phyloP scores from a whole-genome alignment of 2,329 filamentous ascomycete species.

The Alternaria burnsii region DNA sequence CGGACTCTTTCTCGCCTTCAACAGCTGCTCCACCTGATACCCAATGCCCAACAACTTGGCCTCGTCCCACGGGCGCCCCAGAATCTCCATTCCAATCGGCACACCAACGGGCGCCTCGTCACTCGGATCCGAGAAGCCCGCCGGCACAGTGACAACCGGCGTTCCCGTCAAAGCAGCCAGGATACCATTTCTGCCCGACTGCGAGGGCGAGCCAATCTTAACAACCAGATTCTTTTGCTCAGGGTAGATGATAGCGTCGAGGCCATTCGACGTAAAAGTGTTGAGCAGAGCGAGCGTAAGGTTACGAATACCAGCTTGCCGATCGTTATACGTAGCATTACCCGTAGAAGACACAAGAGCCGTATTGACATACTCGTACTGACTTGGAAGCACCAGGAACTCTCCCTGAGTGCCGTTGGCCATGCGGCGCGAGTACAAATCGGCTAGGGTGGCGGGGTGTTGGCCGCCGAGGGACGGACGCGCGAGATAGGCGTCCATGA shows the following conservation, averaged over 20 bases:
- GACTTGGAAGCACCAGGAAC: constrained; percentile 68
- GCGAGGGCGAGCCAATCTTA: constrained; percentile 63
- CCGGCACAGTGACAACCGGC: constrained; percentile 63
- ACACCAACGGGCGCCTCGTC: constrained; percentile 64
- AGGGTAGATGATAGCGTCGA: constrained; percentile 70
- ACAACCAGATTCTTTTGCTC: constrained; percentile 71
- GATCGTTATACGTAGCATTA: constrained; percentile 60
- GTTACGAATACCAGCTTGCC: constrained; percentile 60
- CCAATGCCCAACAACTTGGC: constrained; percentile 63
- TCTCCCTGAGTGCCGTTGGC: constrained; percentile 49
- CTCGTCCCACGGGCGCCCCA: constrained; percentile 66
- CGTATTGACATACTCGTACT: constrained; percentile 64
- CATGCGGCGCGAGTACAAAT: constrained; percentile 57
- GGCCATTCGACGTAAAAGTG: constrained; percentile 59
- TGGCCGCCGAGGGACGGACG: constrained; percentile 53
- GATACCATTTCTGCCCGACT: constrained; percentile 68
- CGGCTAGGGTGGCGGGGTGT: constrained; percentile 57
- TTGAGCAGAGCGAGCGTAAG: constrained; percentile 61
- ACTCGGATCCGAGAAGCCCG: constrained; percentile 61
- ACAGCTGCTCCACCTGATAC: constrained; percentile 59
- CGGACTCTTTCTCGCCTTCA: constrained; percentile 59
- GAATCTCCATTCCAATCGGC: constrained; percentile 71
- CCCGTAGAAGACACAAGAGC: constrained; percentile 61
- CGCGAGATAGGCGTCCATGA: constrained; percentile 65
- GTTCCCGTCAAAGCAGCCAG: constrained; percentile 63